Evolutionary conservation across 2,329 filamentous ascomycete species (phyloP), one percentile per base, ranked within the genome.

Genomic region (Chalaropsis thielavioides): DNA sequence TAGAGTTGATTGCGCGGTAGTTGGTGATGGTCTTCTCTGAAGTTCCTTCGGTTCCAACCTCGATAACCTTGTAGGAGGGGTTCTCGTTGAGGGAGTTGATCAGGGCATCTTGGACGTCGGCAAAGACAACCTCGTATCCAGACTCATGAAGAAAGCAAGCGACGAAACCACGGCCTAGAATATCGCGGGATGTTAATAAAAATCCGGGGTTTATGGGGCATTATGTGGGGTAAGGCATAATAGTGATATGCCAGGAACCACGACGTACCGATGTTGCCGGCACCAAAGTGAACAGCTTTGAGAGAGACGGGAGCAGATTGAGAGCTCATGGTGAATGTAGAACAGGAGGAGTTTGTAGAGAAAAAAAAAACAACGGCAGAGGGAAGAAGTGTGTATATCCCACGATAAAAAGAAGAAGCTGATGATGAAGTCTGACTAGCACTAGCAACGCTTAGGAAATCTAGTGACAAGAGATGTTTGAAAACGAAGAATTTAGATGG

Each of bases 1-100:
- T 91, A 70, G 90, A 95, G 84, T 97, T 96, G 82, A 97, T 88
- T 76, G 94, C 94, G 63, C 90, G 89, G 81, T 96, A 97, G 79
- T 96, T 94, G 76, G 89, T 88, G 77, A 99, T 95, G 71, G 79
- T 87, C 76, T 89, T 91, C 72, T 85, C 85, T 65, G 81, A 83
- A 72, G 91, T 91, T 70, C 89, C 91, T 67, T 95, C 88, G 61
- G 85, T 81, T 69, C 91, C 91, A 71, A 96, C 90, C 78, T 96
- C 92, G 67, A 92, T 95, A 74, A 99, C 92, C 69, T 87, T 86
- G 82, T 97, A 99, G 15, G 84, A 88, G 65, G 85, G 80, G 61
- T 83, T 82, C 22, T 80, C 77, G 74, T 97, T 90, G 70, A 99
- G 83, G 63, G 82, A 77, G 71, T 92, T 80, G 74, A 97, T 94